Conservation (phyloP, 768 basidiomycete species). For the Baorangia bicolor region DNA sequence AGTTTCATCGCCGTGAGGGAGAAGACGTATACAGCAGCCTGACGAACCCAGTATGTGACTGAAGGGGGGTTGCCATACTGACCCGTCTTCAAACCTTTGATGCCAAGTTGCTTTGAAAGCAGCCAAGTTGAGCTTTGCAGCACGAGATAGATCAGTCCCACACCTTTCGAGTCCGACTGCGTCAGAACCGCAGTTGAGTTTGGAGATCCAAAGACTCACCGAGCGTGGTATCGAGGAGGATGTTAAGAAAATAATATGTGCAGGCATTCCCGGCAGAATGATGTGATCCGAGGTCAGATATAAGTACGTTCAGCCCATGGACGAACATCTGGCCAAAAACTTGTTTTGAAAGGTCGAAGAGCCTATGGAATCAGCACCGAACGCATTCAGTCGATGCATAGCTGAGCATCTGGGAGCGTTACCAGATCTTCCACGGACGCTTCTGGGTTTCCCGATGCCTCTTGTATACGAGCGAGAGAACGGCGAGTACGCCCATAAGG, state of each 20-base stretch:
- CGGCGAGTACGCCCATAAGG: constrained; percentile 88
- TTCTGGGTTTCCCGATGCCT: constrained; percentile 82
- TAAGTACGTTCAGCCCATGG: constrained; percentile 73
- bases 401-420: constrained; percentile 19
- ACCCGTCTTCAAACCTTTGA: constrained; percentile 83
- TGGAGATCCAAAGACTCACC: constrained; percentile 47
- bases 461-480: constrained; percentile 84
- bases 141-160: constrained; percentile 75
- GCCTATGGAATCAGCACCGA: constrained; percentile 42
- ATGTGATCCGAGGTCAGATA: constrained; percentile 74
- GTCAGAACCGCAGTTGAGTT: constrained; percentile 6
- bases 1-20: constrained; percentile 87
- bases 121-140: constrained; percentile 63
- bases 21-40: constrained; percentile 79
- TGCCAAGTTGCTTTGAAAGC: constrained; percentile 58
- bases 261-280: constrained; percentile 81
- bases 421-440: constrained; percentile 94
- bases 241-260: constrained; percentile 88
- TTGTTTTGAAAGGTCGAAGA: constrained; percentile 94
- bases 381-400: constrained; percentile 4
- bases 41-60: constrained; percentile 67
- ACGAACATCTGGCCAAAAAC: constrained; percentile 82
- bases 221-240: constrained; percentile 73
- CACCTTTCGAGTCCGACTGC: constrained; percentile 44
- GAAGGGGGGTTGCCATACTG: constrained; percentile 87